Percentiles rank a stretch among this genome's conserved stretches.
Conservation (phyloP, 495 filamentous ascomycete species). For the Pyrenula massariospora region DNA sequence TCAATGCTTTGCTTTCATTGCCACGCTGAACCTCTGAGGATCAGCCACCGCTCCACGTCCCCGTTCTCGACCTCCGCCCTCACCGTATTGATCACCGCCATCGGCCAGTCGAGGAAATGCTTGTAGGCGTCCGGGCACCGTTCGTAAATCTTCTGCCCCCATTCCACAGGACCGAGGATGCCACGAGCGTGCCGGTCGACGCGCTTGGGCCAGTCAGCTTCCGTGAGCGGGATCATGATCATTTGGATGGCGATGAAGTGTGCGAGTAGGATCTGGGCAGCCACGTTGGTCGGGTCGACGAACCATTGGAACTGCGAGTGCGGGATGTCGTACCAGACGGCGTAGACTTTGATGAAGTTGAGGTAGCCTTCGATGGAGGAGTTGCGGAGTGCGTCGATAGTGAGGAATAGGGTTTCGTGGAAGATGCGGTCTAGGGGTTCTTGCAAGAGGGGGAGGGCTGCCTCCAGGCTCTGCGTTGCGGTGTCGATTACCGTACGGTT, state of each 20-base stretch:
- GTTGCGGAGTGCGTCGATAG: slow-evolving; percentile 9
- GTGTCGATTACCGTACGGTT: slow-evolving; percentile 18
- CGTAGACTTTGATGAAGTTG: slow-evolving; percentile 20
- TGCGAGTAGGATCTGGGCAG: slow-evolving; percentile 36
- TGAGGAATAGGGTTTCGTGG: slow-evolving; percentile 7
- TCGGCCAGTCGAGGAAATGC: slow-evolving; percentile 5
- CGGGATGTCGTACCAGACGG: slow-evolving; percentile 28
- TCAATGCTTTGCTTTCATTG: too few relatives aligned
- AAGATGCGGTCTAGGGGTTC: slow-evolving; percentile 8
- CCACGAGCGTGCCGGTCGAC: background rate
- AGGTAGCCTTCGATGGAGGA: slow-evolving; percentile 20
- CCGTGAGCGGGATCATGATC: slow-evolving; percentile 33
- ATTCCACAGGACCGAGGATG: slow-evolving; percentile 6
- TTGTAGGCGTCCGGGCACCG: slow-evolving; percentile 5
- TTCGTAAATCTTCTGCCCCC: slow-evolving; percentile 9
- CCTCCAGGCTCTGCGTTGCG: slow-evolving; percentile 22
- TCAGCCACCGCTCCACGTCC: background rate
- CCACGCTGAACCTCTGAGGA: background rate
- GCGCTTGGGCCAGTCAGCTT: background rate
- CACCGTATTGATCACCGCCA: background rate
- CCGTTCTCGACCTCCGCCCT: background rate
- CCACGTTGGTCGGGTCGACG: slow-evolving; percentile 34
- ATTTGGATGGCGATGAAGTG: slow-evolving; percentile 49
- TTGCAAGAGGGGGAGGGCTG: slow-evolving; percentile 19
- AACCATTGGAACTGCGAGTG: slow-evolving; percentile 41